phyloP scores from a whole-genome alignment of 2,329 filamentous ascomycete species.

The Bertia moriformis region DNA sequence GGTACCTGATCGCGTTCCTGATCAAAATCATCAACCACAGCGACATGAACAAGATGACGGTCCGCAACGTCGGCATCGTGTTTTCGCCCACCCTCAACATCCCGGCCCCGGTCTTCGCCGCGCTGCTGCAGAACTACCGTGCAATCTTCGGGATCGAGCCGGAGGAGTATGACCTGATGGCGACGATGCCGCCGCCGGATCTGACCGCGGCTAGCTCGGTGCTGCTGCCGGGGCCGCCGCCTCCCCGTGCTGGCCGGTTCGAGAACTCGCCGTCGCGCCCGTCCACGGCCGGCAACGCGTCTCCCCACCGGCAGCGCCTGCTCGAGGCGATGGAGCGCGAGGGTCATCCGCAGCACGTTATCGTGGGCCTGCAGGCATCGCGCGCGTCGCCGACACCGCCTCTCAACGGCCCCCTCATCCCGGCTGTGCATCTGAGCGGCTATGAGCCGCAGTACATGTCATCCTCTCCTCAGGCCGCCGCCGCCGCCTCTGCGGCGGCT shows the following conservation, averaged over 20 bases:
- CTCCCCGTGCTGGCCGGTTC: constrained; percentile 14
- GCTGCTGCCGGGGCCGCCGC: too few relatives aligned
- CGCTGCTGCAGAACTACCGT: constrained; percentile 82
- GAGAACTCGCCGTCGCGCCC: constrained; percentile 23
- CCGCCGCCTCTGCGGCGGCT: constrained; percentile 5
- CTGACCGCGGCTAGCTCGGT: constrained; percentile 9
- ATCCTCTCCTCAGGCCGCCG: too few relatives aligned
- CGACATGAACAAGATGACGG: constrained; percentile 92
- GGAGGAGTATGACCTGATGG: constrained; percentile 45
- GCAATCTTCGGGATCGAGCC: constrained; percentile 66
- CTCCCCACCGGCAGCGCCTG: constrained; percentile 34
- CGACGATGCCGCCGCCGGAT: constrained; percentile 20
- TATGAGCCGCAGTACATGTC: not conserved
- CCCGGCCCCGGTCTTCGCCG: constrained; percentile 80
- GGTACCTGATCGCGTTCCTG: constrained; percentile 74
- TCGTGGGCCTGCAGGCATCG: constrained; percentile 3
- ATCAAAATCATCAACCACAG: constrained; percentile 85
- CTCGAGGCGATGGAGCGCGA: constrained; percentile 21
- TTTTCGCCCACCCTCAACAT: constrained; percentile 97
- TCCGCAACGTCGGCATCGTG: constrained; percentile 92
- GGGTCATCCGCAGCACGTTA: constrained; percentile 7
- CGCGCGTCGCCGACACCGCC: constrained; percentile 35
- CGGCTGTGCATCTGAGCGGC: too few relatives aligned
- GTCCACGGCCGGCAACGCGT: constrained; percentile 32
- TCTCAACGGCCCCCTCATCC: constrained; percentile 7